Evolutionary conservation across 2,329 filamentous ascomycete genomes (phyloP).

Genomic region (Aplosporella prunicola): DNA sequence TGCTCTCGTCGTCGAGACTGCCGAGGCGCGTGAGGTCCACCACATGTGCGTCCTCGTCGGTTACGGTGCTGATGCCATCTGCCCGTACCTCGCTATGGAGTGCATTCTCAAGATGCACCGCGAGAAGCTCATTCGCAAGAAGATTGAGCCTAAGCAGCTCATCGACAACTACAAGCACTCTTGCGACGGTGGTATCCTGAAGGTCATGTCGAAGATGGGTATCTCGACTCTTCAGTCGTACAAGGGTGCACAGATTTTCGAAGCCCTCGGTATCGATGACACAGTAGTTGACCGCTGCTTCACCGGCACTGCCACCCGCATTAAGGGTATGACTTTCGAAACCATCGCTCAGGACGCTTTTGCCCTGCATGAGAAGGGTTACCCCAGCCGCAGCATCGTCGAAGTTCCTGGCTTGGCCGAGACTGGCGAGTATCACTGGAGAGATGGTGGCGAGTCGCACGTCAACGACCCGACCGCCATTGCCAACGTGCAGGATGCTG

Average conservation of each 20-base stretch:
- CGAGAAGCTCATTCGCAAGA: conserved; percentile 85
- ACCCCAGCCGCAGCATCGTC: conserved; percentile 68
- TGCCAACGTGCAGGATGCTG: conserved; percentile 93
- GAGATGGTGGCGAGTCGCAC: conserved; percentile 89
- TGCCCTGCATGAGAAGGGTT: conserved; percentile 89
- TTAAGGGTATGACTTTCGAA: conserved; percentile 89
- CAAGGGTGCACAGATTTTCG: conserved; percentile 97
- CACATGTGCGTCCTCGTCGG: conserved; percentile 98
- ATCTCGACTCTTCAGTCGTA: conserved; percentile 94
- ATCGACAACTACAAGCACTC: conserved; percentile 97
- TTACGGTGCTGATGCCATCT: conserved; percentile 89
- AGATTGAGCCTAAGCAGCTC: conserved; percentile 68
- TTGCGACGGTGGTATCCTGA: conserved; percentile 89
- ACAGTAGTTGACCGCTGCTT: conserved; percentile 90
- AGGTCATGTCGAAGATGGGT: conserved; percentile 99
- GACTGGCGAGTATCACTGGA: conserved; percentile 97
- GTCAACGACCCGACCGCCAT: conserved; percentile 92
- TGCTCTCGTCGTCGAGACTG: conserved; percentile 82
- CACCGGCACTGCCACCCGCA: conserved; percentile 84
- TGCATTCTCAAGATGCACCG: conserved; percentile 95
- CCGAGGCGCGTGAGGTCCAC: conserved; percentile 91
- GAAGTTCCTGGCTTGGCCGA: conserved; percentile 74
- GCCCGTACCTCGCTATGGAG: conserved; percentile 91
- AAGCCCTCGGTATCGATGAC: conserved; percentile 88
- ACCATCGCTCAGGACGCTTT: conserved; percentile 90